These are phyloP conservation scores for Sarocladium kiliense DNA, from an alignment of 2,329 filamentous ascomycete genomes.

Conservation along the genomic window DNA sequence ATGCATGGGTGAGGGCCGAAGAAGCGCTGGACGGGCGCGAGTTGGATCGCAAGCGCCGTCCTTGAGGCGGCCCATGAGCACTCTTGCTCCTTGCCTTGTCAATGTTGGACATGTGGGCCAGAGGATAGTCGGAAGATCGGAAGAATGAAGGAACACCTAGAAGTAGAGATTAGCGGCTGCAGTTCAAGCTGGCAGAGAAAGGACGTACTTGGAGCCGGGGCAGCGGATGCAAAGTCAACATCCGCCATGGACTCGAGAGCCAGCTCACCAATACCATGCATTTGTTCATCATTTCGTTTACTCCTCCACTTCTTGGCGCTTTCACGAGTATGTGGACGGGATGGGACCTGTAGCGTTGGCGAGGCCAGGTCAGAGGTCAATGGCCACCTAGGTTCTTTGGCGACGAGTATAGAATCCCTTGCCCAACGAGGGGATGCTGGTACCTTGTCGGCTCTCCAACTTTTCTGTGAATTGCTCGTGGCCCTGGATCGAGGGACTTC, in stretches of 20 bases:
- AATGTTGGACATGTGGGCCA: not conserved
- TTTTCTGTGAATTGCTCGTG: not conserved
- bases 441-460: not conserved
- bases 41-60: not conserved
- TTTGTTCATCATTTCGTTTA: not conserved
- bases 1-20: not conserved
- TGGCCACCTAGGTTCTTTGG: not conserved
- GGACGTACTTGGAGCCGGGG: not conserved
- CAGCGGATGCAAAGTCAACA: not conserved
- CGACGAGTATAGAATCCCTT: not conserved
- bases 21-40: constrained; percentile 9
- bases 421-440: not conserved
- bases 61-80: not conserved
- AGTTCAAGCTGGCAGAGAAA: not conserved
- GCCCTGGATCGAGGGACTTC: not conserved
- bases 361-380: not conserved
- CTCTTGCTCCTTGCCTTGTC: not conserved
- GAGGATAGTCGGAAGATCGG: constrained; percentile 4
- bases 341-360: not conserved
- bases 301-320: not conserved
- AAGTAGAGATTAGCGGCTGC: not conserved
- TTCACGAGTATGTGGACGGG: not conserved
- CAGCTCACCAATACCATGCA: not conserved
- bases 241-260: not conserved
- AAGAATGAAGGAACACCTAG: not conserved